Conservation (phyloP, 108 stramenopile species). For the Nitzschia palea region DNA sequence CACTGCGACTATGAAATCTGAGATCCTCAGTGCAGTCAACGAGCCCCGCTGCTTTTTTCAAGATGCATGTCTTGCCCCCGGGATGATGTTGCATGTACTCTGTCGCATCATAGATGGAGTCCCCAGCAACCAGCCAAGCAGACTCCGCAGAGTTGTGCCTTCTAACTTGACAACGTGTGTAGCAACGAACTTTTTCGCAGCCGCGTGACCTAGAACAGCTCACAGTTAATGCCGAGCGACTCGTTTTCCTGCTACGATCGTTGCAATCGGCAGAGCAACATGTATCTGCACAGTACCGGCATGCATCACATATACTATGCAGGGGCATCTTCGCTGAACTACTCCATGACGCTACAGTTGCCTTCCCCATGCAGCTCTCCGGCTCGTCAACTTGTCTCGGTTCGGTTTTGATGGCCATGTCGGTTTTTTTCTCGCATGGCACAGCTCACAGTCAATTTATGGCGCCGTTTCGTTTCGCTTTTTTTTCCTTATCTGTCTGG, state of each 20-base stretch:
- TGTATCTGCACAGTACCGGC: not conserved
- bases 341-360: no score
- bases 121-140: conserved; percentile 81
- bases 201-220: not conserved
- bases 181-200: conserved; percentile 7
- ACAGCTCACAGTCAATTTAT: no score
- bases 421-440: no score
- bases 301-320: not conserved
- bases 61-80: conserved; percentile 64
- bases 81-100: conserved; percentile 69
- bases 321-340: conserved; percentile 6
- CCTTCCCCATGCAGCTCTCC: no score
- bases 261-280: not conserved
- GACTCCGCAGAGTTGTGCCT: conserved; percentile 64
- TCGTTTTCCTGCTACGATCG: no score
- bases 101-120: conserved; percentile 78
- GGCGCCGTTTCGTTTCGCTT: no score
- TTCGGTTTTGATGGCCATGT: no score
- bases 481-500: no score
- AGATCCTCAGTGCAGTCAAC: conserved; percentile 73
- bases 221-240: not conserved
- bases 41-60: conserved; percentile 63
- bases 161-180: conserved; percentile 53
- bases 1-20: conserved; percentile 62
- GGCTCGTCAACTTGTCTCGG: no score